phyloP scores from a whole-genome alignment of 2,329 filamentous ascomycete species.

The Phoma sp. region DNA sequence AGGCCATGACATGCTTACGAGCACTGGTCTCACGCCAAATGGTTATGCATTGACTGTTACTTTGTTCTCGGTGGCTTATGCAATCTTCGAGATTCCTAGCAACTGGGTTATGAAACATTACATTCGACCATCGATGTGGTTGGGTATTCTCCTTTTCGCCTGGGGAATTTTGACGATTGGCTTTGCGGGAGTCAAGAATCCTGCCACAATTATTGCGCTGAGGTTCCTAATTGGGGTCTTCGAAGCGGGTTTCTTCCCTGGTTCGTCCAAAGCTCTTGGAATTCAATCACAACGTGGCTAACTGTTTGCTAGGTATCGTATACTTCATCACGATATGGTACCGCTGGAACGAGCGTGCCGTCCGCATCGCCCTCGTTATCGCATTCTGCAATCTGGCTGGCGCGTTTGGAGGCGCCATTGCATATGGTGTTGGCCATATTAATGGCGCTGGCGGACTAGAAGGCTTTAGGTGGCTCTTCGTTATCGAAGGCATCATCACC shows the following conservation, averaged over 20 bases:
- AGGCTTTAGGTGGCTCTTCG: conserved; percentile 42
- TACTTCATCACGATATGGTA: conserved; percentile 66
- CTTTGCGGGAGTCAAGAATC: conserved; percentile 53
- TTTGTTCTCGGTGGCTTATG: conserved; percentile 39
- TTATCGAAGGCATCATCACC: conserved; percentile 34
- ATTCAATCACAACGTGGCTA: neutral
- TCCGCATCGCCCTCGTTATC: conserved; percentile 64
- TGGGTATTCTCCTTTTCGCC: conserved; percentile 53
- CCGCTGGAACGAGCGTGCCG: conserved; percentile 61
- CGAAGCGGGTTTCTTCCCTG: conserved; percentile 40
- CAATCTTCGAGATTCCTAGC: conserved; percentile 58
- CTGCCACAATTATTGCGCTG: conserved; percentile 49
- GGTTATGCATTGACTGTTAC: conserved; percentile 55
- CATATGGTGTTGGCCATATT: conserved; percentile 58
- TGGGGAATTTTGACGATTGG: conserved; percentile 55
- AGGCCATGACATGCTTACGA: conserved; percentile 66
- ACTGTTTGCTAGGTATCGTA: conserved; percentile 30
- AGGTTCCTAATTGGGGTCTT: conserved; percentile 51
- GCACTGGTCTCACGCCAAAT: conserved; percentile 66
- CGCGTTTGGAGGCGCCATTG: conserved; percentile 62
- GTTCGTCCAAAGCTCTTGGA: no score
- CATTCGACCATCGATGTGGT: conserved; percentile 54
- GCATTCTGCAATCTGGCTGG: conserved; percentile 63
- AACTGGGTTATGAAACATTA: conserved; percentile 65
- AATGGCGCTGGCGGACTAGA: conserved; percentile 42